Evolutionary conservation across 805 yeast species (phyloP).

Genomic region (Sugiyamaella marilandica): DNA sequence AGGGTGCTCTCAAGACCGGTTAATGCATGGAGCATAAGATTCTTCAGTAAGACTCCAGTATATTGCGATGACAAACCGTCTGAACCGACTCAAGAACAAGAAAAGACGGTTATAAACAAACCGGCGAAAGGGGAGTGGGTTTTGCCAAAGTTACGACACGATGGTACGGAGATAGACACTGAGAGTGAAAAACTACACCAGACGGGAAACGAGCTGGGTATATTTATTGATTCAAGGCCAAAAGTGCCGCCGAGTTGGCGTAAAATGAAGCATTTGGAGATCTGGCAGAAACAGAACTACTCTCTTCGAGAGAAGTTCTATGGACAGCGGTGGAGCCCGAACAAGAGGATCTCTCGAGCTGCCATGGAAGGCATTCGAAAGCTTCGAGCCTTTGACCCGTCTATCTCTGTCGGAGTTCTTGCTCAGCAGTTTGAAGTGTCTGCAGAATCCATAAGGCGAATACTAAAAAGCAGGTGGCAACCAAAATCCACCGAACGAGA

Average conservation of each 20-base stretch:
- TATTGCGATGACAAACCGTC: background rate
- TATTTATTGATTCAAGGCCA: conserved; percentile 13
- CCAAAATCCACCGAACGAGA: conserved; percentile 55
- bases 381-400: conserved; percentile 52
- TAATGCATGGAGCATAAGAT: background rate
- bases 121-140: conserved; percentile 31
- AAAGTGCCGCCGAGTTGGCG: conserved; percentile 49
- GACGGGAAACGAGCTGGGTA: conserved; percentile 18
- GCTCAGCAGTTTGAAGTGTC: conserved; percentile 64
- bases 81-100: background rate
- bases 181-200: conserved; percentile 25
- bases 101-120: background rate
- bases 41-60: background rate
- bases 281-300: conserved; percentile 67
- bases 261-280: conserved; percentile 40
- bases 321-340: conserved; percentile 60
- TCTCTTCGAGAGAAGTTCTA: conserved; percentile 59
- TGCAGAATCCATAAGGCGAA: conserved; percentile 78
- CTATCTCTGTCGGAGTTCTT: conserved; percentile 53
- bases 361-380: conserved; percentile 61
- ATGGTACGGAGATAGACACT: conserved; percentile 17
- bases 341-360: conserved; percentile 58
- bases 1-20: too few relatives aligned
- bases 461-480: conserved; percentile 69
- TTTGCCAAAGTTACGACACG: conserved; percentile 33